These are phyloP conservation scores for Cronartium quercuum DNA, from an alignment of 1,284 basidiomycete genomes.

Conservation along the genomic window DNA sequence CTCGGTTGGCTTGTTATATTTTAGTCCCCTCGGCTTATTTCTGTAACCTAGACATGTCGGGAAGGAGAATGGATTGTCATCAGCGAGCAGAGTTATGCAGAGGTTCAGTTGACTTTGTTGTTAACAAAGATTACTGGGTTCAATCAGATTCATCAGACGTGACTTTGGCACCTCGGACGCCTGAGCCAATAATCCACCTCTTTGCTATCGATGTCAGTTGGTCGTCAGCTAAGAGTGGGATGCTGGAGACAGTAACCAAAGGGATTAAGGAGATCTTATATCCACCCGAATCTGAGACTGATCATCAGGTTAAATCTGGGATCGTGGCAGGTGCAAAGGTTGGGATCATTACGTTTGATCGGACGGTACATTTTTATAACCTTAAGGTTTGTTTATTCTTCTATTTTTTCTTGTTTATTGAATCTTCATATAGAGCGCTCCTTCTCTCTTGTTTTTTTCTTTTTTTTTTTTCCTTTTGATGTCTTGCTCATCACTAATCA, in stretches of 20 bases:
- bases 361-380: conserved; percentile 80
- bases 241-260: conserved; percentile 65
- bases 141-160: conserved; percentile 52
- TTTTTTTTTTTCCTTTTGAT: conserved; percentile 31
- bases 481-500: conserved; percentile 34
- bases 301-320: conserved; percentile 38
- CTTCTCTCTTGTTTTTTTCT: neutral
- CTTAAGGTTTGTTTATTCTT: conserved; percentile 61
- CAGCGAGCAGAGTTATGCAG: conserved; percentile 79
- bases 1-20: neutral
- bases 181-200: conserved; percentile 68
- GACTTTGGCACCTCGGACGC: conserved; percentile 55
- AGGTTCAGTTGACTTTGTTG: conserved; percentile 87
- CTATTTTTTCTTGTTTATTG: neutral
- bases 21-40: conserved; percentile 76
- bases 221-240: conserved; percentile 65
- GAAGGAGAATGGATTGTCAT: conserved; percentile 73
- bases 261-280: conserved; percentile 57
- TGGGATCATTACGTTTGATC: conserved; percentile 81
- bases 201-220: conserved; percentile 82
- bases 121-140: conserved; percentile 82
- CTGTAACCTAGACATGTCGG: conserved; percentile 71
- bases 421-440: too few species aligned
- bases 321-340: conserved; percentile 51
- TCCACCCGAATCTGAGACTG: conserved; percentile 52